A percentile compares a stretch with the other conserved stretches of the same genome.
Conservation (phyloP, 306 rosid genomes). For the Lathyrus tuberosus region DNA sequence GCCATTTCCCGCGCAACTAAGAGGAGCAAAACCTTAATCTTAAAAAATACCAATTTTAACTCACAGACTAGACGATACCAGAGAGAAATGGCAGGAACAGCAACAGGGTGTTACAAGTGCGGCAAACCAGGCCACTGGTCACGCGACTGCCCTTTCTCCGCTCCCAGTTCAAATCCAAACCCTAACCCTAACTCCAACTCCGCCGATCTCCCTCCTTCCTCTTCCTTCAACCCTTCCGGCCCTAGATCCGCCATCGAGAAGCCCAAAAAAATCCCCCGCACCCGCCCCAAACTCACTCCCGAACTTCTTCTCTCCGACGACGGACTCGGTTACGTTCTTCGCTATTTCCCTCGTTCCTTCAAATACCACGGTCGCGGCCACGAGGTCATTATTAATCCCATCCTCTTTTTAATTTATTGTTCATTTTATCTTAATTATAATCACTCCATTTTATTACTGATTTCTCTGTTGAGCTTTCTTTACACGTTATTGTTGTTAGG, state of each 20-base stretch:
- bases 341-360: slow-evolving; percentile 84
- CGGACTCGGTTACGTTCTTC: slow-evolving; percentile 93
- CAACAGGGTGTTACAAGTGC: slow-evolving; percentile 95
- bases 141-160: slow-evolving; percentile 84
- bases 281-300: slow-evolving; percentile 85
- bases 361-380: slow-evolving; percentile 85
- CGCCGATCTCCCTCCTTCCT: slow-evolving; percentile 29
- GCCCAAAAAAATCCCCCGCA: slow-evolving; percentile 65
- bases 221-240: slow-evolving; percentile 35
- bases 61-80: background rate
- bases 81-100: slow-evolving; percentile 26
- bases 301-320: slow-evolving; percentile 83
- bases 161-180: slow-evolving; percentile 39
- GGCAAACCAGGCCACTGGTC: slow-evolving; percentile 99
- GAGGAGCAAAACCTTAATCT: background rate
- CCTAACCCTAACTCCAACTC: background rate
- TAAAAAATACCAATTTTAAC: background rate
- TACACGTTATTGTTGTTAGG: slow-evolving; percentile 43
- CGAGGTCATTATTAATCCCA: slow-evolving; percentile 54
- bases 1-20: slow-evolving; percentile 38
- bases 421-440: too few relatives aligned
- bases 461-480: background rate
- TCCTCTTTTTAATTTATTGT: background rate
- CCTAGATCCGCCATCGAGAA: slow-evolving; percentile 45
- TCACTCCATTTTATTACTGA: too few relatives aligned